Percentiles rank a stretch among this genome's conserved stretches.
Conservation (phyloP, 1,139 yeast species). For the Yamadazyma sp. region DNA sequence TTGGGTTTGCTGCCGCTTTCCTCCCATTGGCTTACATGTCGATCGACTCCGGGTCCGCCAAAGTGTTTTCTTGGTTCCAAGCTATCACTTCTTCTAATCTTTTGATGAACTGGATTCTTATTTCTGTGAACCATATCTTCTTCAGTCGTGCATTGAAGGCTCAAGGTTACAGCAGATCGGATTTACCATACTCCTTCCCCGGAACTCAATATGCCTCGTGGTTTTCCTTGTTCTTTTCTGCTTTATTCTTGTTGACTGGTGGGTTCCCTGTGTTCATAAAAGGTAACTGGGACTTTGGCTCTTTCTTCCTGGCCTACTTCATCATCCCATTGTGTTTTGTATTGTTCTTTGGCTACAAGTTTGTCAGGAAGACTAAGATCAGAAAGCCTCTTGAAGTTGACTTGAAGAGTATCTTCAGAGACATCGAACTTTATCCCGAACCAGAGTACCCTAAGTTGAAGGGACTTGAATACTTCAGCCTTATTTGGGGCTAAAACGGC, state of each 20-base stretch:
- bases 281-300: conserved; percentile 31
- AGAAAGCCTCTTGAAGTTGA: conserved; percentile 32
- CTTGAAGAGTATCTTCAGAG: conserved; percentile 30
- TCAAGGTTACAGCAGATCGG: conserved; percentile 32
- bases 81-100: conserved; percentile 62
- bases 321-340: conserved; percentile 31
- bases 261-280: conserved; percentile 40
- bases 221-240: conserved; percentile 34
- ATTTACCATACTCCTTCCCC: conserved; percentile 33
- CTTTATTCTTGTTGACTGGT: conserved; percentile 35
- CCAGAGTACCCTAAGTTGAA: conserved; percentile 25
- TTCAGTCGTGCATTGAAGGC: conserved; percentile 34
- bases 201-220: conserved; percentile 31
- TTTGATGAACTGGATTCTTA: conserved; percentile 50
- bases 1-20: conserved; percentile 46
- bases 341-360: conserved; percentile 29
- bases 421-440: conserved; percentile 39
- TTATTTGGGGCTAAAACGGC: conserved; percentile 21
- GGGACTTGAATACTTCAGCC: conserved; percentile 27
- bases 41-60: conserved; percentile 41
- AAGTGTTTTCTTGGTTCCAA: conserved; percentile 62
- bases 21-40: conserved; percentile 67
- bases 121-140: conserved; percentile 35
- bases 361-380: conserved; percentile 25
- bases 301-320: conserved; percentile 40